phyloP scores from a whole-genome alignment of 2,329 filamentous ascomycete species.

The Pseudogymnoascus sp. region DNA sequence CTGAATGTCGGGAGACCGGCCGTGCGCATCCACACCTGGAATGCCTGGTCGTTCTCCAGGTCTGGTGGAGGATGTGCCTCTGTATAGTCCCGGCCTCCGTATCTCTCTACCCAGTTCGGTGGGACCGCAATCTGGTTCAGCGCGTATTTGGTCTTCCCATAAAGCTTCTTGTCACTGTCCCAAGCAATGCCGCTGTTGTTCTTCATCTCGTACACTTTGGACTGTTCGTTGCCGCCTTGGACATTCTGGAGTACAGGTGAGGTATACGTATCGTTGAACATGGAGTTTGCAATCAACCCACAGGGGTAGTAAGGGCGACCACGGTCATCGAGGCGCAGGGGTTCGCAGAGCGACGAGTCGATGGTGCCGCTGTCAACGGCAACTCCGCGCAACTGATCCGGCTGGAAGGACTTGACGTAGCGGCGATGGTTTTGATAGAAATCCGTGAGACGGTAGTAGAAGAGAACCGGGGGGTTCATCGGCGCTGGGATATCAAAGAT shows the following conservation, averaged over 20 bases:
- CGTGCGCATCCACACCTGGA: slow-evolving; percentile 99
- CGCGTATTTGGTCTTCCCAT: slow-evolving; percentile 61
- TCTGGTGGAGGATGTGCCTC: slow-evolving; percentile 58
- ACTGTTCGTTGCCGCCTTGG: slow-evolving; percentile 33
- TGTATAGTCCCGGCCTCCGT: slow-evolving; percentile 59
- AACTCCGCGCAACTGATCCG: slow-evolving; percentile 72
- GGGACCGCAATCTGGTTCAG: slow-evolving; percentile 64
- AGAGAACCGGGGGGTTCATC: slow-evolving; percentile 72
- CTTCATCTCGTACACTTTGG: slow-evolving; percentile 61
- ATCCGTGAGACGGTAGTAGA: slow-evolving; percentile 94
- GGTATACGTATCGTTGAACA: slow-evolving; percentile 89
- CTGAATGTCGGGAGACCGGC: slow-evolving; percentile 89
- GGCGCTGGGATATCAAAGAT: slow-evolving; percentile 71
- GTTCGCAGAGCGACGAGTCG: slow-evolving; percentile 62
- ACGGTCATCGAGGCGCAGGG: slow-evolving; percentile 48
- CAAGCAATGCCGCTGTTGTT: slow-evolving; percentile 70
- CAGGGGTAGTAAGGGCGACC: slow-evolving; percentile 85
- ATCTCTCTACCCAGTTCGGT: slow-evolving; percentile 72
- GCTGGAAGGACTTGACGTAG: slow-evolving; percentile 85
- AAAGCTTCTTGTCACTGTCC: slow-evolving; percentile 73
- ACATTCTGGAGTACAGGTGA: slow-evolving; percentile 55
- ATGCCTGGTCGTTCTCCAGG: slow-evolving; percentile 67
- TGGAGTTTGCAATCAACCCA: slow-evolving; percentile 89
- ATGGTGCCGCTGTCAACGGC: slow-evolving; percentile 54
- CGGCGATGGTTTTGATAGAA: slow-evolving; percentile 98